A percentile compares a stretch with the other conserved stretches of the same genome.
These are phyloP conservation scores for Erysimum pusillum DNA, from an alignment of 441 rosid genomes.

Conservation along the genomic window DNA sequence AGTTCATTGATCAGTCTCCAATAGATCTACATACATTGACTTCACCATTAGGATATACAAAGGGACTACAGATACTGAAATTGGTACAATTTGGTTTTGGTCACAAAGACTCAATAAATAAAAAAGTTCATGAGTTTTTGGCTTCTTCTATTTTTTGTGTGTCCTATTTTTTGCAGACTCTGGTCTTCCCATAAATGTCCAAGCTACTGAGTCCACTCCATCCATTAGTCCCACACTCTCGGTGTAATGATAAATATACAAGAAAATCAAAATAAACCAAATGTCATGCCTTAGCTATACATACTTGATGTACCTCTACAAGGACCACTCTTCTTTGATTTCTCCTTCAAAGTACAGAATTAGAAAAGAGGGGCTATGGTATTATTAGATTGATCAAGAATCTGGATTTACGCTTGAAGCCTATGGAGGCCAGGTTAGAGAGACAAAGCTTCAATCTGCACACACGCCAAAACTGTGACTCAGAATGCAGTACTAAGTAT, in stretches of 20 bases:
- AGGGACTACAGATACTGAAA: not conserved
- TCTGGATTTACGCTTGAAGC: conserved; percentile 36
- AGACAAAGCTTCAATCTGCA: conserved; percentile 27
- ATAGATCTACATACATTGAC: not conserved
- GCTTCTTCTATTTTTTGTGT: not conserved
- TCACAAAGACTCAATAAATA: conserved; percentile 13
- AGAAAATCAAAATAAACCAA: not conserved
- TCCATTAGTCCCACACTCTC: conserved; percentile 30
- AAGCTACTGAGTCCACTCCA: conserved; percentile 35
- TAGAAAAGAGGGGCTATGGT: conserved; percentile 30
- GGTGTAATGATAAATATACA: conserved; percentile 21
- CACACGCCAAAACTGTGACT: conserved; percentile 23
- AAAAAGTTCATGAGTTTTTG: conserved; percentile 14
- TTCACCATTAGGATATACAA: not conserved
- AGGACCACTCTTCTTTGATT: conserved; percentile 44
- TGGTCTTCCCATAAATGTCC: conserved; percentile 43
- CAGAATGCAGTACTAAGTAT: conserved; percentile 24
- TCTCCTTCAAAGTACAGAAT: conserved; percentile 41
- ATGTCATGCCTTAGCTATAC: conserved; percentile 36
- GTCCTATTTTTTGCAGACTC: conserved; percentile 31
- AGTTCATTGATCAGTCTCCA: not conserved
- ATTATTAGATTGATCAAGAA: conserved; percentile 28
- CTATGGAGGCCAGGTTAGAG: conserved; percentile 11
- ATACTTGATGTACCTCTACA: conserved; percentile 28
- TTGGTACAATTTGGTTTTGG: not conserved